Percentiles rank a stretch among this genome's conserved stretches.
These are phyloP conservation scores for Nemania sp. DNA, from an alignment of 2,329 filamentous ascomycete species.

Conservation along the genomic window DNA sequence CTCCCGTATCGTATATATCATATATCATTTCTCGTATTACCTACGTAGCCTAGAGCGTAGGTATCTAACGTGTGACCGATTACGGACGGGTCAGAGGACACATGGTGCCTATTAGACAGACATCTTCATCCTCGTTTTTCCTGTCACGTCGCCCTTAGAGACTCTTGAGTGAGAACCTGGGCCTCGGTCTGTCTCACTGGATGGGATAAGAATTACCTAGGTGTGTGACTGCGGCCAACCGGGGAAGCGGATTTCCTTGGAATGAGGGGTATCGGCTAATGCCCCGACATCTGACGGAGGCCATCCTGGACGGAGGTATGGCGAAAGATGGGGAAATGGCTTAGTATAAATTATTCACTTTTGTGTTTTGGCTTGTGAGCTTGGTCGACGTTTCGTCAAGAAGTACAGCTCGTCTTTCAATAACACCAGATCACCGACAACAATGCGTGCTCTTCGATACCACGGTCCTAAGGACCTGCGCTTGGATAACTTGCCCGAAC, in stretches of 20 bases:
- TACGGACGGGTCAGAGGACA: too few species aligned
- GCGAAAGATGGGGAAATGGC: conserved; percentile 4
- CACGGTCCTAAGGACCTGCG: conserved; percentile 42
- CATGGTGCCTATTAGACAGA: too few species aligned
- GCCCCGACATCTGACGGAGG: background rate
- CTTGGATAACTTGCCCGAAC: conserved; percentile 40
- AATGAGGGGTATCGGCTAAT: conserved; percentile 28
- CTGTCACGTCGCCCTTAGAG: background rate
- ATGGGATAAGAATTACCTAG: background rate
- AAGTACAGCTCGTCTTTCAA: background rate
- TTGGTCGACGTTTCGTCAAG: background rate
- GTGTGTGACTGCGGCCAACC: background rate
- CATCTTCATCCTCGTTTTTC: background rate
- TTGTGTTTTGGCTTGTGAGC: background rate
- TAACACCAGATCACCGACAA: background rate
- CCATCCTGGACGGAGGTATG: background rate
- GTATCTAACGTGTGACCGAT: too few species aligned
- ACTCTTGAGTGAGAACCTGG: background rate
- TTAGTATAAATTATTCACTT: background rate
- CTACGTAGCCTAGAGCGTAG: too few species aligned
- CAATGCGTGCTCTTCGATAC: conserved; percentile 44
- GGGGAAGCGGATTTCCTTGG: background rate
- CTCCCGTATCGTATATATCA: background rate
- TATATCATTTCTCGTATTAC: background rate
- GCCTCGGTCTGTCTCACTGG: background rate